These are phyloP conservation scores for Rhodotorula kratochvilovae DNA, from an alignment of 768 basidiomycete genomes.

Conservation along the genomic window DNA sequence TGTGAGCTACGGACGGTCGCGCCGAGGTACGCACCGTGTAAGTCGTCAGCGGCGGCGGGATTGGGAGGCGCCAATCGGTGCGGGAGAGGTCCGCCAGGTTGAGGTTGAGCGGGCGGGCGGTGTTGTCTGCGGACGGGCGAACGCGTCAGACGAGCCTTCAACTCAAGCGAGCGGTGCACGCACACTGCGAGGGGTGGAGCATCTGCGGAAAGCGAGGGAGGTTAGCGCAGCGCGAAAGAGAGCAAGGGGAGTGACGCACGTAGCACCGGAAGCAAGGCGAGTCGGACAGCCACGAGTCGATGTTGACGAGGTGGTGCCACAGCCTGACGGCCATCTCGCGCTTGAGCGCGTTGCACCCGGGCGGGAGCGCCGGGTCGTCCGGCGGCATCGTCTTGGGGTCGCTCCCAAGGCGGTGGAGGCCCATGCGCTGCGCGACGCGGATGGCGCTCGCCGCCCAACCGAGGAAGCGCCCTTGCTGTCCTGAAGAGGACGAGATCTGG, in stretches of 20 bases:
- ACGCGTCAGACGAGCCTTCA: rapidly evolving
- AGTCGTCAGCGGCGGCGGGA: not conserved
- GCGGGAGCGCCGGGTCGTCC: conserved; percentile 37
- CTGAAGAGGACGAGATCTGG: conserved; percentile 29
- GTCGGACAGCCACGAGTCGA: conserved; percentile 33
- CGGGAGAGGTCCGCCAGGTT: conserved; percentile 30
- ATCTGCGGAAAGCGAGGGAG: conserved; percentile 5
- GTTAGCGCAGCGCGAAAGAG: too few species aligned
- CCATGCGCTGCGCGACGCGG: conserved; percentile 33
- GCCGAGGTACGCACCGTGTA: conserved; percentile 32
- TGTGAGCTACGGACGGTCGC: too few species aligned
- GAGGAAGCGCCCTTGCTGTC: conserved; percentile 33
- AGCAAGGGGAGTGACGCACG: conserved; percentile 2
- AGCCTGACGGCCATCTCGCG: conserved; percentile 29
- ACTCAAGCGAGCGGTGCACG: not conserved
- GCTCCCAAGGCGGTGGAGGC: conserved; percentile 29
- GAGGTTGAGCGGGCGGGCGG: conserved; percentile 27
- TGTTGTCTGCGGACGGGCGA: conserved; percentile 28
- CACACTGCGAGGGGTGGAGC: conserved; percentile 34
- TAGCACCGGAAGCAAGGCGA: conserved; percentile 29
- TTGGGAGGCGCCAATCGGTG: conserved; percentile 8
- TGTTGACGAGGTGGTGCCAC: conserved; percentile 24
- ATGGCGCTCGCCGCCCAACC: conserved; percentile 30
- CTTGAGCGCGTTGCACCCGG: conserved; percentile 32
- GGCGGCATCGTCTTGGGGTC: conserved; percentile 31